A percentile compares a stretch with the other conserved stretches of the same genome.
phyloP scores from a whole-genome alignment of 2,329 filamentous ascomycete species.

The Diaporthe nobilis region DNA sequence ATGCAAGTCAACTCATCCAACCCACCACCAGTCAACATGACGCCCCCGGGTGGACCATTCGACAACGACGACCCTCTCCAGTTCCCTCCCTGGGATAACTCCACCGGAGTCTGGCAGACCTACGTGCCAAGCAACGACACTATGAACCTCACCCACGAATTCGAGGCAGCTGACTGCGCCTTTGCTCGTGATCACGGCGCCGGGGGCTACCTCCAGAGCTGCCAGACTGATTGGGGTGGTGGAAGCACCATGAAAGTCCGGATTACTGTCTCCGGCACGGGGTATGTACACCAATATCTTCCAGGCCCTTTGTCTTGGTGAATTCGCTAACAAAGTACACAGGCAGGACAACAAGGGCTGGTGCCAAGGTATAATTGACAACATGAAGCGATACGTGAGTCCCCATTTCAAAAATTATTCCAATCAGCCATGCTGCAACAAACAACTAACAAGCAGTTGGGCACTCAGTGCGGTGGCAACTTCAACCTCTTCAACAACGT shows the following conservation, averaged over 20 bases:
- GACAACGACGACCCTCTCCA: conserved; percentile 6
- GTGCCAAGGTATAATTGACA: neutral
- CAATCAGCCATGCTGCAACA: neutral
- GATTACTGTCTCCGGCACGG: conserved; percentile 12
- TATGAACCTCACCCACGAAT: neutral
- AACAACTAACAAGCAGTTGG: neutral
- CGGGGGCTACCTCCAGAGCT: neutral
- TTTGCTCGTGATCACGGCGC: neutral
- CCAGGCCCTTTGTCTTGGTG: too few species aligned
- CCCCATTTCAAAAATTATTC: rapidly evolving
- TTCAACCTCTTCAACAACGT: neutral
- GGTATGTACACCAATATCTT: neutral
- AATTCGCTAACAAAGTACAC: neutral
- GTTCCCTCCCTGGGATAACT: conserved; percentile 16
- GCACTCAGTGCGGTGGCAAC: neutral
- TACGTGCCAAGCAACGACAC: neutral
- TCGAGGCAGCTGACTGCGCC: neutral
- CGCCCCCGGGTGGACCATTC: neutral
- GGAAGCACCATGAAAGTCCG: neutral
- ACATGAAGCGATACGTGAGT: neutral
- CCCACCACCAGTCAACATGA: neutral
- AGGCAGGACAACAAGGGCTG: neutral
- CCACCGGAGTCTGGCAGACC: conserved; percentile 3
- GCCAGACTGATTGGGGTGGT: neutral
- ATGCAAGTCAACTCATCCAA: neutral